phyloP scores from a whole-genome alignment of 164 flowering plant species.

The Amborella trichopoda region DNA sequence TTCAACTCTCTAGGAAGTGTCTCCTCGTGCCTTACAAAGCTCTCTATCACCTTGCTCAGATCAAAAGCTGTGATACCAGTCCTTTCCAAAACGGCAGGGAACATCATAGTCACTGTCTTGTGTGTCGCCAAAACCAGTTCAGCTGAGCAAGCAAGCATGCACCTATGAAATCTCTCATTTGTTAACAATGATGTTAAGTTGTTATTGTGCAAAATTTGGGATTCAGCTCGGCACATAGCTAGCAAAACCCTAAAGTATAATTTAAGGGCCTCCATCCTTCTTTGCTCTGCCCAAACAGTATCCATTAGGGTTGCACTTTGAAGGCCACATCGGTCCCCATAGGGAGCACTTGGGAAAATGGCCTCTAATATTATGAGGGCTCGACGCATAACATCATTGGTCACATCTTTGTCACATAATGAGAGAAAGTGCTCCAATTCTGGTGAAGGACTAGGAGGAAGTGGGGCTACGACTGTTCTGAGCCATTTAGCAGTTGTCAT shows the following conservation, averaged over 20 bases:
- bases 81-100: conserved; percentile 91
- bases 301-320: conserved; percentile 72
- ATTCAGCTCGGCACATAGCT: conserved; percentile 88
- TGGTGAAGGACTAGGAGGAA: conserved; percentile 73
- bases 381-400: conserved; percentile 59
- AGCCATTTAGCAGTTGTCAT: conserved; percentile 99
- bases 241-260: conserved; percentile 84
- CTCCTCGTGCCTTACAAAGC: conserved; percentile 94
- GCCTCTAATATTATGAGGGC: conserved; percentile 85
- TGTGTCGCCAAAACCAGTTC: conserved; percentile 93
- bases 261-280: conserved; percentile 78
- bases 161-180: conserved; percentile 97
- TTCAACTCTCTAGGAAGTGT: conserved; percentile 91
- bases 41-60: conserved; percentile 98
- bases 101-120: conserved; percentile 89
- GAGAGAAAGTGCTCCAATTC: conserved; percentile 53
- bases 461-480: conserved; percentile 71
- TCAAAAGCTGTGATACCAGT: conserved; percentile 98
- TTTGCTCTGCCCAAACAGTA: conserved; percentile 89
- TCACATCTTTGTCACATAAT: conserved; percentile 73
- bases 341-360: conserved; percentile 70
- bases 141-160: conserved; percentile 99
- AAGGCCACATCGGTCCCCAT: conserved; percentile 43
- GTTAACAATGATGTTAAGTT: conserved; percentile 82
- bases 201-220: conserved; percentile 55